Evolutionary conservation across 106 monocot species (phyloP).

Genomic region (Phalaenopsis equestris): DNA sequence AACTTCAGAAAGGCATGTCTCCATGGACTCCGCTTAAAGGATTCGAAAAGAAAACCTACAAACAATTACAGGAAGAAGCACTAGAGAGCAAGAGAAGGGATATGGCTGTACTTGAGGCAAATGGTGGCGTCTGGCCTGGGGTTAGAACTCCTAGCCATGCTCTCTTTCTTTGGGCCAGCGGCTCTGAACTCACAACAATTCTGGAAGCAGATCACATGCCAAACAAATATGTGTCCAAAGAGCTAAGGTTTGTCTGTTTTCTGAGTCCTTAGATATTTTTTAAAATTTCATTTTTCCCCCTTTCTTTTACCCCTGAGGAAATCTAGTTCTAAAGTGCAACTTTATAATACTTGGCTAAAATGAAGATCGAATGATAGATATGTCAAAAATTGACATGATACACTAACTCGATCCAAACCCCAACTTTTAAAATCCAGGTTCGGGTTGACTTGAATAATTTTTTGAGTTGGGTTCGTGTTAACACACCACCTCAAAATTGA

Average conservation of each 20-base stretch:
- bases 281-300: not conserved
- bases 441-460: too few species aligned
- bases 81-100: conserved; percentile 85
- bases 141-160: conserved; percentile 83
- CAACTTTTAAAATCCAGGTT: too few species aligned
- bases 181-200: conserved; percentile 67
- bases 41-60: conserved; percentile 71
- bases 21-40: conserved; percentile 76
- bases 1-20: conserved; percentile 67
- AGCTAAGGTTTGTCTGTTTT: conserved; percentile 40
- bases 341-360: not conserved
- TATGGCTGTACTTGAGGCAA: conserved; percentile 82
- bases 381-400: too few species aligned
- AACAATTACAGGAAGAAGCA: conserved; percentile 75
- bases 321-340: not conserved
- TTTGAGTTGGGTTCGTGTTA: too few species aligned
- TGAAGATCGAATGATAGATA: not conserved
- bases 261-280: not conserved
- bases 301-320: not conserved
- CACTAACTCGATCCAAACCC: too few species aligned
- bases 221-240: conserved; percentile 77
- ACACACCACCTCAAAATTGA: too few species aligned
- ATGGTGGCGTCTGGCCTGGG: conserved; percentile 81
- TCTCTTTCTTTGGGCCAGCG: conserved; percentile 87
- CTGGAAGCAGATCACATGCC: conserved; percentile 81